A percentile compares a stretch with the other conserved stretches of the same genome.
phyloP scores from a whole-genome alignment of 345 rosid species.

The Capsella bursapastoris region DNA sequence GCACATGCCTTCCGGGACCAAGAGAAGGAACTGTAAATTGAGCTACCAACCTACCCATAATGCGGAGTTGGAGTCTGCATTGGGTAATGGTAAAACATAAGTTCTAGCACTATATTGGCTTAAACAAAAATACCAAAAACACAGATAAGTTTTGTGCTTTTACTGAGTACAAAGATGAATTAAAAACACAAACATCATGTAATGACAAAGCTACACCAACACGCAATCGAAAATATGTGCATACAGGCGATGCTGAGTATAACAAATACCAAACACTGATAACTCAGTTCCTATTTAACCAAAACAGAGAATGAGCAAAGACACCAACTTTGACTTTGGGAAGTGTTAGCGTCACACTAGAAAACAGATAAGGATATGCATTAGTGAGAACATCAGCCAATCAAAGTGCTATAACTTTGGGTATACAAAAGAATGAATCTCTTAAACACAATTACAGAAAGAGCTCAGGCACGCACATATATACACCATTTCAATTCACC shows the following conservation, averaged over 20 bases:
- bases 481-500: not conserved
- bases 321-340: not conserved
- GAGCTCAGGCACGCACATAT: not conserved
- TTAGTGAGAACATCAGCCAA: too few species aligned
- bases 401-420: too few species aligned
- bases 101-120: slow-evolving; percentile 11
- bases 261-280: slow-evolving; percentile 7
- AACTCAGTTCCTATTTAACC: not conserved
- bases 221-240: not conserved
- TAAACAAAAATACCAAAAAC: not conserved
- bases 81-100: slow-evolving; percentile 18
- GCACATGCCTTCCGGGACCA: slow-evolving; percentile 49
- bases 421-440: not conserved
- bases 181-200: not conserved
- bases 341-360: not conserved
- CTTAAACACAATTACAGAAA: not conserved
- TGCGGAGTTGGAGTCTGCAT: slow-evolving; percentile 52
- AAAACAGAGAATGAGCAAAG: not conserved
- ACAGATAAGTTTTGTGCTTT: not conserved
- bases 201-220: slow-evolving; percentile 9
- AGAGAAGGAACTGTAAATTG: slow-evolving; percentile 54
- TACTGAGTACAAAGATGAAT: not conserved
- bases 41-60: slow-evolving; percentile 76
- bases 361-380: not conserved
- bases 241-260: not conserved